A percentile compares a stretch with the other conserved stretches of the same genome.
phyloP scores from a whole-genome alignment of 1,284 basidiomycete genomes.

The Gastroboletus turbinatus region DNA sequence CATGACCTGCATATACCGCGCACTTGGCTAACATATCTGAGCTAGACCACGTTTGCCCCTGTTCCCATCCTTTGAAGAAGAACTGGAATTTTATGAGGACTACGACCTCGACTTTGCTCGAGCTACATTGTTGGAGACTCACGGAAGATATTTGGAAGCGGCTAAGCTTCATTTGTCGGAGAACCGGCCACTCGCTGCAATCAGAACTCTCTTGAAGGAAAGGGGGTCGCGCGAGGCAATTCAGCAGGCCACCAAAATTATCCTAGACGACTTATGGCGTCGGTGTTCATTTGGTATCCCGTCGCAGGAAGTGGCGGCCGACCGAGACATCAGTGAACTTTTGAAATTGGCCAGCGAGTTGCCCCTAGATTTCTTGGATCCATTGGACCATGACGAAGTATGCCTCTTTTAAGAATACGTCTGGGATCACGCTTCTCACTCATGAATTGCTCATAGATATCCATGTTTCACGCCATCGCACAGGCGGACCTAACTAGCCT shows the following conservation, averaged over 20 bases:
- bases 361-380: conserved; percentile 11
- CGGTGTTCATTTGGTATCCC: conserved; percentile 27
- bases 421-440: neutral
- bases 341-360: conserved; percentile 22
- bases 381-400: conserved; percentile 20
- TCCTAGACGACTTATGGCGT: conserved; percentile 27
- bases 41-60: conserved; percentile 48
- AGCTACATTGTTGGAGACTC: conserved; percentile 48
- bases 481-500: conserved; percentile 10
- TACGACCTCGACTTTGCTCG: conserved; percentile 53
- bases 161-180: conserved; percentile 55
- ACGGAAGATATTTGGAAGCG: conserved; percentile 49
- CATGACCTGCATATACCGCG: neutral
- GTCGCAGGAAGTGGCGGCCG: conserved; percentile 3
- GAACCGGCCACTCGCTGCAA: conserved; percentile 50
- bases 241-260: conserved; percentile 31
- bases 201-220: conserved; percentile 45
- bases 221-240: conserved; percentile 28
- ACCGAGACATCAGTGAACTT: conserved; percentile 10
- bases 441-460: conserved; percentile 14
- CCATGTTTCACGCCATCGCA: conserved; percentile 28
- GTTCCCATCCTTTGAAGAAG: conserved; percentile 53
- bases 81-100: conserved; percentile 57
- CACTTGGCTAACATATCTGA: neutral
- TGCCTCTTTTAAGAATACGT: neutral